Evolutionary conservation across 768 basidiomycete genomes (phyloP).

Genomic region (Sutorius australiensis): DNA sequence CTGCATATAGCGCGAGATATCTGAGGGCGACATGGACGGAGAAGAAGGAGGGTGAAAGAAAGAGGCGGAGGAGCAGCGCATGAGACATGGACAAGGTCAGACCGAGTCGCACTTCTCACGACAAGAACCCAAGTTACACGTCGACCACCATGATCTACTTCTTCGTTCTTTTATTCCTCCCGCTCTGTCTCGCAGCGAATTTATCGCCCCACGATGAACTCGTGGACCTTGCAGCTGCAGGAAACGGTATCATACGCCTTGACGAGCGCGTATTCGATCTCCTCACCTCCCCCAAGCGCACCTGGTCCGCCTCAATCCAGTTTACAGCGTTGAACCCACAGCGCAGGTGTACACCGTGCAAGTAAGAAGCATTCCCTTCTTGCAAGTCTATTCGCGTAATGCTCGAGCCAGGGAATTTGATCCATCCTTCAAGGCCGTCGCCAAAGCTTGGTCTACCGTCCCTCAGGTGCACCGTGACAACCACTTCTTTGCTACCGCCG

Average conservation of each 20-base stretch:
- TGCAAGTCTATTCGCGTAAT: not conserved
- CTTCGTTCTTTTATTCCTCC: conserved; percentile 33
- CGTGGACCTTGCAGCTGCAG: conserved; percentile 59
- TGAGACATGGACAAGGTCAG: conserved; percentile 45
- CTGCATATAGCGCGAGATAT: conserved; percentile 76
- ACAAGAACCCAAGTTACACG: not conserved
- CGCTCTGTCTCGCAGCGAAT: conserved; percentile 30
- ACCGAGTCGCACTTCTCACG: conserved; percentile 17
- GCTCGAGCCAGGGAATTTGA: conserved; percentile 67
- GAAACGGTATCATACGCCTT: conserved; percentile 80
- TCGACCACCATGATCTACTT: conserved; percentile 16
- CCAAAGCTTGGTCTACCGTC: conserved; percentile 74
- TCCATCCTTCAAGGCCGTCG: conserved; percentile 76
- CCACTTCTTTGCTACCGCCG: conserved; percentile 91
- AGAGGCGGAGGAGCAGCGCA: conserved; percentile 86
- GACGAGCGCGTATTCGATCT: conserved; percentile 74
- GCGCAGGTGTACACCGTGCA: conserved; percentile 90
- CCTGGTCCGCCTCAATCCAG: conserved; percentile 84
- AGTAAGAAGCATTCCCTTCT: conserved; percentile 45
- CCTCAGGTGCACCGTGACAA: conserved; percentile 59
- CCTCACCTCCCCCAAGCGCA: conserved; percentile 67
- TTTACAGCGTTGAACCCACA: conserved; percentile 82
- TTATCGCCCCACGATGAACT: conserved; percentile 51
- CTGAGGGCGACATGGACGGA: conserved; percentile 90
- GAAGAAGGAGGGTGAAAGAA: conserved; percentile 90